Percentiles rank a stretch among this genome's conserved stretches.
Conservation (phyloP, 75 land plant species). For the Larix kaempferi region DNA sequence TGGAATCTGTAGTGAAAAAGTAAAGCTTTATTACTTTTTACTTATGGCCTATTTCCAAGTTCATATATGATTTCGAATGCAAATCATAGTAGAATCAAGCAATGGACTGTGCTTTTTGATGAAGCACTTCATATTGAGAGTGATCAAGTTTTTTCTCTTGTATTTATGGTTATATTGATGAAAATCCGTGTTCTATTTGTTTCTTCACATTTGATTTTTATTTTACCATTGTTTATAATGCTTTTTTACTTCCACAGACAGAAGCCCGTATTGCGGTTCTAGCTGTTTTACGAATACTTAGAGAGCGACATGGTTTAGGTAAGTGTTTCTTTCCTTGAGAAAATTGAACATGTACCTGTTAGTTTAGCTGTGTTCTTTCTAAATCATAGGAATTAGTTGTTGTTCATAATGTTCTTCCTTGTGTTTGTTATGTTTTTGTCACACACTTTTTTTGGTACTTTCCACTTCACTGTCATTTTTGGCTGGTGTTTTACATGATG, state of each 20-base stretch:
- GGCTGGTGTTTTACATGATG: background rate
- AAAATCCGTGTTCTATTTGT: background rate
- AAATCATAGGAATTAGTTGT: no score
- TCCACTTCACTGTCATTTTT: background rate
- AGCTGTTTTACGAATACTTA: conserved; percentile 71
- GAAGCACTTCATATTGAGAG: background rate
- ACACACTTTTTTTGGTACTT: background rate
- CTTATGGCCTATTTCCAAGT: conserved; percentile 1
- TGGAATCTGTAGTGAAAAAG: background rate
- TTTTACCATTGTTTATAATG: background rate
- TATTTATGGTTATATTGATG: background rate
- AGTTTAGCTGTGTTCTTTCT: background rate
- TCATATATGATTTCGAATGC: background rate
- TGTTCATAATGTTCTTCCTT: background rate
- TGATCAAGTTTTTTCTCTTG: background rate
- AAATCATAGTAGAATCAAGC: background rate
- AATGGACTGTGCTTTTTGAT: background rate
- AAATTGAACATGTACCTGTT: background rate
- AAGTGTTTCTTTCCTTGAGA: background rate
- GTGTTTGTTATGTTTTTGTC: background rate
- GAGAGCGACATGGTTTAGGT: conserved; percentile 54
- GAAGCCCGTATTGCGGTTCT: conserved; percentile 85
- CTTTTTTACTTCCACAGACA: conserved; percentile 31
- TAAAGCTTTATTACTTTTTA: background rate
- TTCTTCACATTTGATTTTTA: background rate